Conservation (phyloP, 2,329 filamentous ascomycete genomes). For the Microdochium trichocladiopsis region DNA sequence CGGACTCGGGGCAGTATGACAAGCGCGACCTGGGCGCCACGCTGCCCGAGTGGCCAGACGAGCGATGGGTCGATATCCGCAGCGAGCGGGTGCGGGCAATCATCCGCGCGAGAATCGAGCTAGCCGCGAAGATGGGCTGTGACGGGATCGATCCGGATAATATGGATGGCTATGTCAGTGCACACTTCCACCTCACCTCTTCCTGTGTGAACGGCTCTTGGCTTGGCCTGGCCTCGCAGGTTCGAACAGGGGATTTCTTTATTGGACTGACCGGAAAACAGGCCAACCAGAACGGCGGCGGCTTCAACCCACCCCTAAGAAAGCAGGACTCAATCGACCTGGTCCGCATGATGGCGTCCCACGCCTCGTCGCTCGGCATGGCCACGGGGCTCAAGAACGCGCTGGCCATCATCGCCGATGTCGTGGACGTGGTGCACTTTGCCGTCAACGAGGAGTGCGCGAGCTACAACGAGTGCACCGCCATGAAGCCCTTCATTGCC, state of each 20-base stretch:
- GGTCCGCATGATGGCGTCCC: conserved; percentile 50
- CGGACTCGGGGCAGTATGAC: conserved; percentile 49
- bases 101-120: conserved; percentile 53
- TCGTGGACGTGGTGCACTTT: conserved; percentile 49
- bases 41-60: conserved; percentile 58
- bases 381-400: conserved; percentile 65
- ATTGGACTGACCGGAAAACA: too few species aligned
- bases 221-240: too few species aligned
- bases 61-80: conserved; percentile 58
- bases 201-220: too few species aligned
- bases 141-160: conserved; percentile 68
- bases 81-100: conserved; percentile 54
- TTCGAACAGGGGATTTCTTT: too few species aligned
- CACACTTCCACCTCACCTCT: background rate
- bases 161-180: conserved; percentile 55
- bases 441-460: conserved; percentile 66
- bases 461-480: conserved; percentile 48
- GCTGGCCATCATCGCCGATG: conserved; percentile 44
- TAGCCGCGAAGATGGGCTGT: conserved; percentile 56
- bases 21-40: conserved; percentile 47
- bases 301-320: conserved; percentile 43
- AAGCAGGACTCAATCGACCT: conserved; percentile 48
- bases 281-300: conserved; percentile 49
- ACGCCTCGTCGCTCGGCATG: conserved; percentile 47
- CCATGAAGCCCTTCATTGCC: conserved; percentile 49